A percentile compares a stretch with the other conserved stretches of the same genome.
phyloP scores from a whole-genome alignment of 208 protist genomes.

The Naegleria fowleri region DNA sequence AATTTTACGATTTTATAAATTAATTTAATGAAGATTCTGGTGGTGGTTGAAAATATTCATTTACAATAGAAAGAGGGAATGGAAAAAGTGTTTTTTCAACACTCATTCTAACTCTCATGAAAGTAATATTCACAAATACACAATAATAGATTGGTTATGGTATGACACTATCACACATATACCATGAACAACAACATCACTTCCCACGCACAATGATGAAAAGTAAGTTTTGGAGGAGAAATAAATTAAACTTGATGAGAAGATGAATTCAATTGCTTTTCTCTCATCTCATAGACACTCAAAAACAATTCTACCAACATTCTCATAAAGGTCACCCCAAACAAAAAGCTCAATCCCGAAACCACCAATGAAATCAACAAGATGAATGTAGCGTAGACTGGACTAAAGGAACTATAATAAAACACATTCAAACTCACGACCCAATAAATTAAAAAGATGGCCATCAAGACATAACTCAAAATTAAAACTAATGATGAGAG shows the following conservation, averaged over 20 bases:
- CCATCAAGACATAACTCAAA: neutral
- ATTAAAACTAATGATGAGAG: neutral
- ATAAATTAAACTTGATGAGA: neutral
- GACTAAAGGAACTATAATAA: neutral
- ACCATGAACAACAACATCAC: too few species aligned
- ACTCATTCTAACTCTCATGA: too few species aligned
- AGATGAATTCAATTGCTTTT: neutral
- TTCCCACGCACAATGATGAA: too few species aligned
- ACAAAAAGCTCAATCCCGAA: neutral
- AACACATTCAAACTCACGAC: neutral
- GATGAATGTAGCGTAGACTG: neutral
- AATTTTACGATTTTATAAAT: too few species aligned
- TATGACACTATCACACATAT: too few species aligned
- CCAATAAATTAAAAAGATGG: neutral
- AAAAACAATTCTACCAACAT: neutral
- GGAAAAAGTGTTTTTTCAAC: too few species aligned
- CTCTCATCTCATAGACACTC: neutral
- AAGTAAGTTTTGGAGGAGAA: too few species aligned
- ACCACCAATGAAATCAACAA: neutral
- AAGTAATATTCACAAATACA: too few species aligned
- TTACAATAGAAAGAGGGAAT: too few species aligned
- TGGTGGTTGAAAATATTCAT: too few species aligned
- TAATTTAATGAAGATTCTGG: too few species aligned
- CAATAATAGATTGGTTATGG: too few species aligned
- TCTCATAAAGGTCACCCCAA: neutral